Base-by-base conservation (phyloP, 176 grass and related monocot genomes). In the Oryza longistaminata region DNA sequence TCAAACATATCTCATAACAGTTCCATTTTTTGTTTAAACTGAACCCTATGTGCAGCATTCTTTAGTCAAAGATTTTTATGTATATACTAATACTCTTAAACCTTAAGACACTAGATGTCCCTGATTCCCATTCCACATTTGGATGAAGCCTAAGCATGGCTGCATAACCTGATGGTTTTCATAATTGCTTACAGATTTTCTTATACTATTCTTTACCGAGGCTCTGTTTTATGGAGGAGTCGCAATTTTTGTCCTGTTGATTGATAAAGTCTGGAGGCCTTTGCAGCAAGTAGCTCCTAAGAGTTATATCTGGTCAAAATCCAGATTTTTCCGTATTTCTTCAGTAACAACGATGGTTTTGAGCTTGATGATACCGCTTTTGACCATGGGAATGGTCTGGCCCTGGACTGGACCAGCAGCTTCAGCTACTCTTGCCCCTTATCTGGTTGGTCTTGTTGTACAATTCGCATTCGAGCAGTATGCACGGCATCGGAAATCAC, bases 121-220 rank as follows among this genome's bases (percentile, higher is more conserved):
- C 58, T 62, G 58, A 62, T 62, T 62, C 31, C 21, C 15, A 16
- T 53, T 65, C 35, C 79, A 67, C 21, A 48, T 53, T 78, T 3
- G 21, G 13, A 45, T 44, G 17, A 68, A 74, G 21, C 52, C 45
- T 55, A 40, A 13, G 15, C 15, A 85, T 69, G n/a, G 25, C 64
- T 50, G 70, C 29, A 81, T 43, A 84, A 74, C 39, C 39, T 88
- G 75, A 87, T 74, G 61, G 11, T 64, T 72, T 69, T 79, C 61
- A 2, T 29, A 64, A 24, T 33, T 80, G 3, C 55, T 65, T 88
- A 72, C 93, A 99, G 96, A 99, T 89, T 99, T 99, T 68, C 96
- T 99, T 67, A 99, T 99, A 92, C 62, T 99, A 61, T 96, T 99
- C 92, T 99, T 99, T 77, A 99, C 93, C 0, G 96, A 99, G 91